A percentile compares a stretch with the other conserved stretches of the same genome.
Evolutionary conservation across 2,329 filamentous ascomycete genomes (phyloP).

Genomic region (Orbilia brochopaga): DNA sequence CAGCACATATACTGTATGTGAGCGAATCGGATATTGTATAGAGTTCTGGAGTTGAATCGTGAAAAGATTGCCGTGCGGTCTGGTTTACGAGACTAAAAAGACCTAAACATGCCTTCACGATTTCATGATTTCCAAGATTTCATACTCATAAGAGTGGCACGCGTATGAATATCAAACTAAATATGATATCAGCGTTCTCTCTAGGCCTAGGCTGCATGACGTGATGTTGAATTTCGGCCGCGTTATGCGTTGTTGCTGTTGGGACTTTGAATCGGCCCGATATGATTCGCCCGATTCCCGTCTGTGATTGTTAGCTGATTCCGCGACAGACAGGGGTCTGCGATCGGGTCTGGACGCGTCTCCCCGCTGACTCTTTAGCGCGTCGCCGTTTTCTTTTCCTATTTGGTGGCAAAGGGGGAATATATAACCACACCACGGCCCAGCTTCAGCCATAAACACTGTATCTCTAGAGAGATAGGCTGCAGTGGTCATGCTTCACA

Average conservation of each 20-base stretch:
- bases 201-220: too few relatives aligned
- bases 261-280: not conserved
- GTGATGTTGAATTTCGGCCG: too few relatives aligned
- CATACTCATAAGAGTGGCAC: too few relatives aligned
- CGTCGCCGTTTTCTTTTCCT: constrained; percentile 36
- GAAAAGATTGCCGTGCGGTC: too few relatives aligned
- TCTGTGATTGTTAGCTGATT: constrained; percentile 25
- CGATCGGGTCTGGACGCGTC: constrained; percentile 38
- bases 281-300: constrained; percentile 41
- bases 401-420: constrained; percentile 37
- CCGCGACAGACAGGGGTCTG: constrained; percentile 26
- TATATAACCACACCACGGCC: not conserved
- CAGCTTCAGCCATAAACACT: not conserved
- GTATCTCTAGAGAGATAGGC: not conserved
- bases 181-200: too few relatives aligned
- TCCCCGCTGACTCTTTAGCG: constrained; percentile 28
- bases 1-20: too few relatives aligned
- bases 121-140: too few relatives aligned
- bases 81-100: too few relatives aligned
- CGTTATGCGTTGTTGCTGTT: not conserved
- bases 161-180: too few relatives aligned
- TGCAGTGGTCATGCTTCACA: not conserved
- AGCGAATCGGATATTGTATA: too few relatives aligned
- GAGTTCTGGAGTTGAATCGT: too few relatives aligned
- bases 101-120: too few relatives aligned